phyloP scores from a whole-genome alignment of 345 rosid species.

The Streptanthus diversifolius region DNA sequence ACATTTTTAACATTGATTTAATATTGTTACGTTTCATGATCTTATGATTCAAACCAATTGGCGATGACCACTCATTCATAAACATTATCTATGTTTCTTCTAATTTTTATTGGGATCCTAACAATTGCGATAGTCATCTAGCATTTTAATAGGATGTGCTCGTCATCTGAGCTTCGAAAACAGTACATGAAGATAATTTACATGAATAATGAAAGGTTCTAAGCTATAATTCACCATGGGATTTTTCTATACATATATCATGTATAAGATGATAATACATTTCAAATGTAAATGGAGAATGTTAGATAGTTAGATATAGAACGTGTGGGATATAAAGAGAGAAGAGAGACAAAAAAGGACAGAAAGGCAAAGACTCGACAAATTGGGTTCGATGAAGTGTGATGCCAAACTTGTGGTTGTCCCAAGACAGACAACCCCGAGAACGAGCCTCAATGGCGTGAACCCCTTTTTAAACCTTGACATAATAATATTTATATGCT shows the following conservation, averaged over 20 bases:
- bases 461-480: constrained; percentile 21
- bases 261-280: background rate
- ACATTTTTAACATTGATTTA: background rate
- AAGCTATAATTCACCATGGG: background rate
- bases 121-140: background rate
- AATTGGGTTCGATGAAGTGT: constrained; percentile 34
- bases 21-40: background rate
- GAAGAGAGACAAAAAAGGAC: constrained; percentile 11
- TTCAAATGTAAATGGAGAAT: background rate
- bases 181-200: background rate
- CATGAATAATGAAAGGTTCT: background rate
- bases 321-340: background rate
- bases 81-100: background rate
- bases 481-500: background rate
- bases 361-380: constrained; percentile 20
- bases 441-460: constrained; percentile 41
- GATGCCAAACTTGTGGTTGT: constrained; percentile 33
- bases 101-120: background rate
- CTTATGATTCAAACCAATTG: background rate
- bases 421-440: constrained; percentile 34
- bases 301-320: background rate
- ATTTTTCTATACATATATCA: background rate
- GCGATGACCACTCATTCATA: background rate
- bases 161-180: background rate
- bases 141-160: background rate